A percentile compares a stretch with the other conserved stretches of the same genome.
Conservation (phyloP, 345 rosid genomes). For the Gossypium raimondii region DNA sequence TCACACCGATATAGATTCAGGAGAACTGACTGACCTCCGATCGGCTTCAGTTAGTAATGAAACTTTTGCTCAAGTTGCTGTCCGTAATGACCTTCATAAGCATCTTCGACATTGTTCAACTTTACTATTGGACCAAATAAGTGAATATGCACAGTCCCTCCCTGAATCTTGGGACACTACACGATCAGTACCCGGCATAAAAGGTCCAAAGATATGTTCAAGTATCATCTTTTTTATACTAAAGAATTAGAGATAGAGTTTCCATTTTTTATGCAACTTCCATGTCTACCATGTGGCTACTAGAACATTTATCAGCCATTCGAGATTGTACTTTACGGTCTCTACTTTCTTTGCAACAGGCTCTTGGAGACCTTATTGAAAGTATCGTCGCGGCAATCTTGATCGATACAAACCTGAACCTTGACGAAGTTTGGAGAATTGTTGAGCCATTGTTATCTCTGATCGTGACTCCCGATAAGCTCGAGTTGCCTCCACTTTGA, state of each 20-base stretch:
- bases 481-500: constrained; percentile 72
- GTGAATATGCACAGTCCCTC: constrained; percentile 49
- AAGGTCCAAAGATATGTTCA: constrained; percentile 72
- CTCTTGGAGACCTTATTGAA: constrained; percentile 88
- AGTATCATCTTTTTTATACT: too few species aligned
- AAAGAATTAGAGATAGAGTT: too few species aligned
- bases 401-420: constrained; percentile 64
- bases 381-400: constrained; percentile 82
- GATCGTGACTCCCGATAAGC: constrained; percentile 75
- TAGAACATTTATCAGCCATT: background rate
- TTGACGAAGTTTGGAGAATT: constrained; percentile 74
- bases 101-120: constrained; percentile 62
- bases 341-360: constrained; percentile 37
- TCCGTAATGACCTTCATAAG: constrained; percentile 41
- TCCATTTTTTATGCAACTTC: background rate
- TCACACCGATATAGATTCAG: constrained; percentile 62
- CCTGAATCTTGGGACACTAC: constrained; percentile 31
- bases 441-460: constrained; percentile 73
- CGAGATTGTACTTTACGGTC: background rate
- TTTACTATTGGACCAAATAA: constrained; percentile 47
- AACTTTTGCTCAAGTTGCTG: constrained; percentile 76
- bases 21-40: constrained; percentile 86
- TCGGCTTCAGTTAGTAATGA: constrained; percentile 82
- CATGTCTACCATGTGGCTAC: background rate
- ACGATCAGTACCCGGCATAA: constrained; percentile 33